Conservation (phyloP, 208 protist genomes). For the Endotrypanum monterogeii region DNA sequence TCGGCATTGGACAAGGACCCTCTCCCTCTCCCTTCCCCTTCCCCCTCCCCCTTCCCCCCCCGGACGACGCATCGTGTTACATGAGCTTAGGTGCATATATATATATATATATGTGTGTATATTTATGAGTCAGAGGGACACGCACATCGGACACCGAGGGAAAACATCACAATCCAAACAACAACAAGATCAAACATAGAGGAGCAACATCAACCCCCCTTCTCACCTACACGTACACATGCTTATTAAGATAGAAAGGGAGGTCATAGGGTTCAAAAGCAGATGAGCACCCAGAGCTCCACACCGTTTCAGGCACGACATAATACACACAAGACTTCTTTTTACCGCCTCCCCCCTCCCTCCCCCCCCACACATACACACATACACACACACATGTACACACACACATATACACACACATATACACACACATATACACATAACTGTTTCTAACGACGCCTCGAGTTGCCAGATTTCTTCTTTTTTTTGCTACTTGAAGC, state of each 20-base stretch:
- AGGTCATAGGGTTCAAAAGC: too few relatives aligned
- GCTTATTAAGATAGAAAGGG: too few relatives aligned
- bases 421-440: not conserved
- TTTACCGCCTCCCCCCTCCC: not conserved
- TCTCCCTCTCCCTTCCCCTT: not conserved
- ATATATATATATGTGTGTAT: not conserved
- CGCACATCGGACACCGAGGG: not conserved
- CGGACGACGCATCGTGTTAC: not conserved
- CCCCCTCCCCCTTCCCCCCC: not conserved
- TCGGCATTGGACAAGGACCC: too few relatives aligned
- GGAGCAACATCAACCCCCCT: not conserved
- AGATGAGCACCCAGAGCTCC: not conserved
- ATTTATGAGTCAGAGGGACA: not conserved
- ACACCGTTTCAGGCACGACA: not conserved
- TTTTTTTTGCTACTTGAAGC: not conserved
- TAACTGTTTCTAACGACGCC: not conserved
- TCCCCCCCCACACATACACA: not conserved
- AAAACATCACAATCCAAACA: not conserved
- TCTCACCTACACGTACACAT: too few relatives aligned
- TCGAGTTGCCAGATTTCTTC: constrained; percentile 2
- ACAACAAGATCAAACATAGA: not conserved
- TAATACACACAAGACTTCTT: too few relatives aligned
- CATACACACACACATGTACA: too few relatives aligned
- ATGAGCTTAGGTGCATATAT: not conserved
- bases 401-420: too few relatives aligned